Percentiles rank a stretch among this genome's conserved stretches.
These are phyloP conservation scores for Nitzschia palea DNA, from an alignment of 108 stramenopile species.

Conservation along the genomic window DNA sequence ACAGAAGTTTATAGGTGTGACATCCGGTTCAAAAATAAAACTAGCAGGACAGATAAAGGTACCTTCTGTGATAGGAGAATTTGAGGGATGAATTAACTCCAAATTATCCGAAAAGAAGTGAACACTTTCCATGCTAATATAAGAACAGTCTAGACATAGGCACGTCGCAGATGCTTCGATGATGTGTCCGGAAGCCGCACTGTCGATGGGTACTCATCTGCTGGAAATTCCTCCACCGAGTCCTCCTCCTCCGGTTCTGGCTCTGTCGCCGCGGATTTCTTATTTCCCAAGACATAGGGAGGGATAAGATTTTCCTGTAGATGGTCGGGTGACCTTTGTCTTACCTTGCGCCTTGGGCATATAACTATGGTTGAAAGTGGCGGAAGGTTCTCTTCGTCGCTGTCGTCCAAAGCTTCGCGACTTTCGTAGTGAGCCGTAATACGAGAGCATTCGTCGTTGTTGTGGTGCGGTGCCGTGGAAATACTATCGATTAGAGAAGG, in stretches of 20 bases:
- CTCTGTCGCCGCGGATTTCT: no score
- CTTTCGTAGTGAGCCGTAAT: neutral
- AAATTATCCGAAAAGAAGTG: no score
- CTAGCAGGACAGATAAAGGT: no score
- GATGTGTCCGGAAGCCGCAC: neutral
- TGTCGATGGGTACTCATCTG: neutral
- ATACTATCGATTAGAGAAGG: neutral
- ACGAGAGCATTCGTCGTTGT: neutral
- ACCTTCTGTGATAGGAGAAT: no score
- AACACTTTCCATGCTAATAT: no score
- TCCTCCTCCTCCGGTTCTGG: no score
- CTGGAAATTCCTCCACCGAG: neutral
- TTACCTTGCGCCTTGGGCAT: neutral
- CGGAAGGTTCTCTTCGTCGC: conserved; percentile 1
- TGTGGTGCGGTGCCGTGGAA: neutral
- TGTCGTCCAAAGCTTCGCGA: neutral
- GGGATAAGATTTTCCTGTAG: no score
- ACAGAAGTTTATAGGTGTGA: no score
- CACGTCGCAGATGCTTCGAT: neutral
- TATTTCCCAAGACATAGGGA: no score
- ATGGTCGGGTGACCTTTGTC: no score
- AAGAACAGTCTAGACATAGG: neutral
- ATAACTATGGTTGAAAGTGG: neutral
- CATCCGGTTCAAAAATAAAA: no score
- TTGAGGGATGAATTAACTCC: no score